phyloP scores from a whole-genome alignment of 2,329 filamentous ascomycete species.

The Verticillium longisporum region DNA sequence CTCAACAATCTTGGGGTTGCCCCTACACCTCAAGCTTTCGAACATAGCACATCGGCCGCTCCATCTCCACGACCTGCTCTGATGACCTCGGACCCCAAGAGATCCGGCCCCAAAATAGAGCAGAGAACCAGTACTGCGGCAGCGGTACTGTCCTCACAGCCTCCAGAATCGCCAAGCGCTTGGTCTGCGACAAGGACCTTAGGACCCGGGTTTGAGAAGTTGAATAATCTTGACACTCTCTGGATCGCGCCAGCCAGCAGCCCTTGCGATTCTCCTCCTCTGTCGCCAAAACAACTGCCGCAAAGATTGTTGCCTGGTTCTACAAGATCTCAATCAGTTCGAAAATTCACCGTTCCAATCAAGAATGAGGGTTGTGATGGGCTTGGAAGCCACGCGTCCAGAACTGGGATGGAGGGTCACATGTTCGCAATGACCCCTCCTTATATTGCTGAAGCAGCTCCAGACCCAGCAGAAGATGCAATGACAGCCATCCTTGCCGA shows the following conservation, averaged over 20 bases:
- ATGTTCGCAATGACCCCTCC: too few species aligned
- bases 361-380: background rate
- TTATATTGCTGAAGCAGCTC: background rate
- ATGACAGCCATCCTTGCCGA: background rate
- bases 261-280: conserved; percentile 20
- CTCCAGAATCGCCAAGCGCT: background rate
- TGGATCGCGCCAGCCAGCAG: conserved; percentile 11
- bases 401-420: too few species aligned
- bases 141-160: background rate
- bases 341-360: background rate
- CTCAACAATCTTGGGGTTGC: background rate
- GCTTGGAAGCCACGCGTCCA: background rate
- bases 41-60: background rate
- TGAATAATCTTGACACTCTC: conserved; percentile 16
- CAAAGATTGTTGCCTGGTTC: conserved; percentile 1
- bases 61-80: background rate
- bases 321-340: background rate
- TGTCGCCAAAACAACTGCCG: conserved; percentile 26
- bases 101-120: too few species aligned
- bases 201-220: conserved; percentile 18
- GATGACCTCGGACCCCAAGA: background rate
- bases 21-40: background rate
- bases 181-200: background rate
- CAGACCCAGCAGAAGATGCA: background rate
- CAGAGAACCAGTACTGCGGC: too few species aligned